These are phyloP conservation scores for Arthrobotrys musiformis DNA, from an alignment of 2,329 filamentous ascomycete species.

Conservation along the genomic window DNA sequence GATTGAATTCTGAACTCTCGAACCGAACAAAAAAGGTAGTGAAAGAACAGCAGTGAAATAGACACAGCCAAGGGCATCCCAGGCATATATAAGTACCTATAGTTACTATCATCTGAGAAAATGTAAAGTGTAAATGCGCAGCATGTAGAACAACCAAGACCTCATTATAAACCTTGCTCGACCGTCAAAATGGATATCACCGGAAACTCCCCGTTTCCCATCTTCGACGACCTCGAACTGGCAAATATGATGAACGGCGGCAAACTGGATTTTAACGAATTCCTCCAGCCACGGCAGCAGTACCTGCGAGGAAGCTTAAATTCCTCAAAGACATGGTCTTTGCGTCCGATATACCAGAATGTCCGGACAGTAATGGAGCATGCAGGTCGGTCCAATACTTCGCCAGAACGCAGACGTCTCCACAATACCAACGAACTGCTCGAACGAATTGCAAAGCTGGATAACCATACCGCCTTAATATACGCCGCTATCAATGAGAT, in stretches of 20 bases:
- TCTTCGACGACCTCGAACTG: constrained; percentile 25
- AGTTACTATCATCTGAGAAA: too few species aligned
- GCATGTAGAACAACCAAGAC: neutral
- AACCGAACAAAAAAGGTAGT: neutral
- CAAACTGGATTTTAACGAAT: neutral
- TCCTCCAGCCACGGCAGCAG: constrained; percentile 29
- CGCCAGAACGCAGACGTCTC: neutral
- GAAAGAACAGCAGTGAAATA: too few species aligned
- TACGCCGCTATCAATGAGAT: constrained; percentile 34
- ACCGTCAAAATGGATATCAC: neutral
- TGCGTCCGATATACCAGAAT: constrained; percentile 35
- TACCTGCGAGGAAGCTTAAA: constrained; percentile 20
- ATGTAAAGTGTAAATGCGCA: neutral
- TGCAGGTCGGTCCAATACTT: neutral
- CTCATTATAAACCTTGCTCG: neutral
- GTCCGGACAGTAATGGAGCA: constrained; percentile 29
- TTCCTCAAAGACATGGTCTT: neutral
- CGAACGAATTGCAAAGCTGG: constrained; percentile 33
- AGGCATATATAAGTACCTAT: neutral
- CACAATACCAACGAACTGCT: constrained; percentile 28
- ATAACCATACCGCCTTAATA: constrained; percentile 35
- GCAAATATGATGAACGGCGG: constrained; percentile 4
- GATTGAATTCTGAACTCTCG: neutral
- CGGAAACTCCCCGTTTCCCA: constrained; percentile 16
- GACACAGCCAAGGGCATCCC: neutral